Evolutionary conservation across 2,329 filamentous ascomycete species (phyloP).

Genomic region (Ascocoryne sarcoides): DNA sequence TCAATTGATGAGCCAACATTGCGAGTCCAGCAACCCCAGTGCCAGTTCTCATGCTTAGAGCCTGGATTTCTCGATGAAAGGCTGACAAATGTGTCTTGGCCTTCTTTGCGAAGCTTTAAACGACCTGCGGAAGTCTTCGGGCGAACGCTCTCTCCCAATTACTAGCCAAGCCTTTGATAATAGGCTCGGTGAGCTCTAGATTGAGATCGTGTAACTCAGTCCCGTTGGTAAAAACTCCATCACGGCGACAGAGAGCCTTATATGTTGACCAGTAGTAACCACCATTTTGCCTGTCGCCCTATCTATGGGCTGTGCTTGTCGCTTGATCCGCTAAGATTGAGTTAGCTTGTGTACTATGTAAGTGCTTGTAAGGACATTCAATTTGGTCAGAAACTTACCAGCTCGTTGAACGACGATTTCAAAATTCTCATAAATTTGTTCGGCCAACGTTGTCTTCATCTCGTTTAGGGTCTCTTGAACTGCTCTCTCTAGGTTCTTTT

Average conservation of each 20-base stretch:
- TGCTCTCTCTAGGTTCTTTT: constrained; percentile 33
- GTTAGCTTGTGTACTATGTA: neutral
- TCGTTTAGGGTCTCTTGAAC: constrained; percentile 32
- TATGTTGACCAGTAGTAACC: constrained; percentile 45
- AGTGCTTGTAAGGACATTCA: no score
- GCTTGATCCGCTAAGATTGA: neutral
- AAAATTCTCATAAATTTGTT: constrained; percentile 39
- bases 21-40: constrained; percentile 32
- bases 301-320: neutral
- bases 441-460: constrained; percentile 33
- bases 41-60: constrained; percentile 31
- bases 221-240: constrained; percentile 36
- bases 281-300: constrained; percentile 30
- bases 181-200: constrained; percentile 24
- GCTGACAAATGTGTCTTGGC: constrained; percentile 27
- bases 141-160: constrained; percentile 31
- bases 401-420: constrained; percentile 21
- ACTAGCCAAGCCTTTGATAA: constrained; percentile 17
- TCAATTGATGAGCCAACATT: constrained; percentile 34
- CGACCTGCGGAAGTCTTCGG: constrained; percentile 32
- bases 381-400: no score
- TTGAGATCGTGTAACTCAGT: constrained; percentile 35
- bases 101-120: constrained; percentile 30
- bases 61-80: constrained; percentile 36
- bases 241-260: constrained; percentile 43